Percentiles rank a stretch among this genome's conserved stretches.
phyloP scores from a whole-genome alignment of 306 rosid species.

The Cucurbita maxima region DNA sequence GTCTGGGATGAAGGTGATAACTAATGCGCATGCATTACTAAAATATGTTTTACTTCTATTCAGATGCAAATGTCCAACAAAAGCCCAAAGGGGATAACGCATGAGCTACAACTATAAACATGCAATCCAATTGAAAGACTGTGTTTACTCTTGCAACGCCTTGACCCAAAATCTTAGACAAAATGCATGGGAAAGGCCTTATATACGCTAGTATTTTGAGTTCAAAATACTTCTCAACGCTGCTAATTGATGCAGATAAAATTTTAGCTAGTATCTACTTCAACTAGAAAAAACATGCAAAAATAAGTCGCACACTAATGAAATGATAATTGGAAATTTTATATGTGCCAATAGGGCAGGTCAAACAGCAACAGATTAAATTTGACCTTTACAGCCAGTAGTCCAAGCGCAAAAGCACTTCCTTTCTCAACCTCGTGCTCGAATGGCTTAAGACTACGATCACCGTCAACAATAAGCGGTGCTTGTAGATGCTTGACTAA shows the following conservation, averaged over 20 bases:
- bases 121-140: neutral
- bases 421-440: constrained; percentile 99
- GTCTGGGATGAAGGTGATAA: neutral
- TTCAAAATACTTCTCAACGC: neutral
- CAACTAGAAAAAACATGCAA: neutral
- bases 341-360: neutral
- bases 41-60: neutral
- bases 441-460: constrained; percentile 38
- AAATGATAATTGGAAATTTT: neutral
- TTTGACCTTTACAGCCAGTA: constrained; percentile 87
- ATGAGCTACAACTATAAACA: neutral
- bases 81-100: neutral
- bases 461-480: constrained; percentile 41
- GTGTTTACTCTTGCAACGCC: neutral
- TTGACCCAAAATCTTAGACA: neutral
- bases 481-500: constrained; percentile 76
- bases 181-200: neutral
- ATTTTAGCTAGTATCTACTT: neutral
- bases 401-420: constrained; percentile 89
- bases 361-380: neutral
- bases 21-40: neutral
- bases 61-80: neutral
- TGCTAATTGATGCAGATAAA: neutral
- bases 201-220: too few species aligned
- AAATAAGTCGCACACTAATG: neutral